These are phyloP conservation scores for Toxoplasma gondii DNA, from an alignment of 169 alveolate species.

Conservation along the genomic window DNA sequence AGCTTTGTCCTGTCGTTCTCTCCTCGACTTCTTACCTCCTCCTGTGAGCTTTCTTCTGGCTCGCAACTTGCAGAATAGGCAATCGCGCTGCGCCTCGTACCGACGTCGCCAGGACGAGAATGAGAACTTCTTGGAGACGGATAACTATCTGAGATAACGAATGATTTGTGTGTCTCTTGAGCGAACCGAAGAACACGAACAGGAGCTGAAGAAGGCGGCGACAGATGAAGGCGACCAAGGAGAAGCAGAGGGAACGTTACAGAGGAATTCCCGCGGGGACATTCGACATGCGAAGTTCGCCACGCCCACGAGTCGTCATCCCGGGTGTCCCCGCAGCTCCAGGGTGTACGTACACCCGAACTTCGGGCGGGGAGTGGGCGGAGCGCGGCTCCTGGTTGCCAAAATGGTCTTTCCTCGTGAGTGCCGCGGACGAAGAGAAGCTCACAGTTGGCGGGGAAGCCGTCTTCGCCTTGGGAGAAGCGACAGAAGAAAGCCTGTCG, in stretches of 20 bases:
- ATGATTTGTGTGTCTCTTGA: neutral
- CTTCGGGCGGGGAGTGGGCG: neutral
- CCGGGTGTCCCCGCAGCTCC: neutral
- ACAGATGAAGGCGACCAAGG: neutral
- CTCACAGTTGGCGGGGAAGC: slow-evolving; percentile 5
- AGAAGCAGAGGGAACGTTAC: neutral
- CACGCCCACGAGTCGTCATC: neutral
- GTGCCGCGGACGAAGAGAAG: neutral
- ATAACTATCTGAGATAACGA: neutral
- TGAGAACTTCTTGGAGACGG: neutral
- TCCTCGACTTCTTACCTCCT: neutral
- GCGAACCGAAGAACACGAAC: neutral
- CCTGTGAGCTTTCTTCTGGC: neutral
- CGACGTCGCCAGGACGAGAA: neutral
- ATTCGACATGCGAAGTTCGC: neutral
- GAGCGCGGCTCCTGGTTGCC: neutral
- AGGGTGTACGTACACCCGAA: neutral
- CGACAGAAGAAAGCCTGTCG: neutral
- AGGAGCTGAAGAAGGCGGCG: neutral
- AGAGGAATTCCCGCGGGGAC: neutral
- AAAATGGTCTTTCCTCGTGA: neutral
- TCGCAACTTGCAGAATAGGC: neutral
- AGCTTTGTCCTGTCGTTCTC: neutral
- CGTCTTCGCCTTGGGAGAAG: neutral
- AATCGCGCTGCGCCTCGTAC: neutral